Evolutionary conservation across 768 basidiomycete genomes (phyloP), one percentile per base, ranked within the genome.

Genomic region (Vararia minispora): DNA sequence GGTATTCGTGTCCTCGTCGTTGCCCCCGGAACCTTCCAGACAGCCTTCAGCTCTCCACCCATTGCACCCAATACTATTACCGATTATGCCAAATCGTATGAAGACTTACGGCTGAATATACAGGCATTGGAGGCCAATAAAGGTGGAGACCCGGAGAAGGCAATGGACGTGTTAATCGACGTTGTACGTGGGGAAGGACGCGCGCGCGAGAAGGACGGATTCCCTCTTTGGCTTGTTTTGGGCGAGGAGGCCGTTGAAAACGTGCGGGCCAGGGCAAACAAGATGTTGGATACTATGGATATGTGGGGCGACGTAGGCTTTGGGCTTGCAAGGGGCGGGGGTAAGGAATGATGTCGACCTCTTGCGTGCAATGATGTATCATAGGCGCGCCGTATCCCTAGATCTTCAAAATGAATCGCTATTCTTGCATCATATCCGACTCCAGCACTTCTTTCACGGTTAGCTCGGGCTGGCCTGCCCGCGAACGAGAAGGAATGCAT

Each of bases 1-100:
- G 40, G 45, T 42, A 48, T 58, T 45, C 46, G 49, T 10, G 51
- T 58, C 16, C 35, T 52, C 39, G 45, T 54, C 37, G 48, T 55
- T 32, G 40, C 49, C 13, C 56, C 56, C 14, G 54, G 55, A 14
- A 41, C 37, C 17, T 50, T 57, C 43, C 44, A 52, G 22, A 55
- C 57, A 5, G 26, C 42, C 6, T 39, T 40, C 23, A 40, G 29
- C 14, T 11, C 26, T 2, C 38, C n/a, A 17, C 42, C 17, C n/a
- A 34, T 23, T 22, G 36, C n/a, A 24, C 37, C 29, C 35, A 33
- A 23, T 6, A 23, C 21, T 11, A 46, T 52, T 17, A 20, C 25
- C 3, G 46, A 46, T 30, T 57, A 57, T 43, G n/a, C n/a, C n/a
- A n/a, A n/a, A n/a, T n/a, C n/a, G n/a, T n/a, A n/a, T n/a, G 48